Percentiles rank a stretch among this genome's conserved stretches.
Evolutionary conservation across 176 grass and related monocot species (phyloP).

Genomic region (Melocanna baccifera): DNA sequence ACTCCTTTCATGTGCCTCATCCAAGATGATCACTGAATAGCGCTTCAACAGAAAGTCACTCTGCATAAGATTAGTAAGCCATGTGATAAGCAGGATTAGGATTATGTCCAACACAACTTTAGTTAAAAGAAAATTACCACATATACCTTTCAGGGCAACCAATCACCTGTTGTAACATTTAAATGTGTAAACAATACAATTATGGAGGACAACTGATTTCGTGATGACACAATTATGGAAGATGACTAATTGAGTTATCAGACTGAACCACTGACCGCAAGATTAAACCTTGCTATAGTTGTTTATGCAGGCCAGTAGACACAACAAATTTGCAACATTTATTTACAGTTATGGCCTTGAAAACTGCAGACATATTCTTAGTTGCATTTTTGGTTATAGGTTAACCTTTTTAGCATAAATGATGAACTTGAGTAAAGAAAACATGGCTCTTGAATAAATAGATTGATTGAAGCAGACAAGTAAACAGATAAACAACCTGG

Average conservation of each 20-base stretch:
- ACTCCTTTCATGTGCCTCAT: conserved; percentile 98
- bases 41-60: conserved; percentile 70
- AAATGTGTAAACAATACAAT: conserved; percentile 5
- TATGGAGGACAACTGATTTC: conserved; percentile 7
- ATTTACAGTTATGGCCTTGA: not conserved
- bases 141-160: conserved; percentile 8
- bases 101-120: conserved; percentile 7
- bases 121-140: conserved; percentile 2
- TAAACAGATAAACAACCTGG: conserved; percentile 56
- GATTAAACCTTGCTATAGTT: not conserved
- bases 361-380: not conserved
- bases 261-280: not conserved
- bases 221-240: not conserved
- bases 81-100: conserved; percentile 15
- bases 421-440: conserved; percentile 16
- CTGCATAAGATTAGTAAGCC: conserved; percentile 42
- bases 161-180: not conserved
- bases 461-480: conserved; percentile 24
- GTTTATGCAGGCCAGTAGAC: not conserved
- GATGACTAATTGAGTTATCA: not conserved
- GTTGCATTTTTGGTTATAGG: not conserved
- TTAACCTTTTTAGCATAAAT: conserved; percentile 19
- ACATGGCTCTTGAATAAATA: conserved; percentile 15
- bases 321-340: not conserved
- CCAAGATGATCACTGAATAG: conserved; percentile 94